phyloP scores from a whole-genome alignment of 2,329 filamentous ascomycete genomes.

The Apiospora hydei region DNA sequence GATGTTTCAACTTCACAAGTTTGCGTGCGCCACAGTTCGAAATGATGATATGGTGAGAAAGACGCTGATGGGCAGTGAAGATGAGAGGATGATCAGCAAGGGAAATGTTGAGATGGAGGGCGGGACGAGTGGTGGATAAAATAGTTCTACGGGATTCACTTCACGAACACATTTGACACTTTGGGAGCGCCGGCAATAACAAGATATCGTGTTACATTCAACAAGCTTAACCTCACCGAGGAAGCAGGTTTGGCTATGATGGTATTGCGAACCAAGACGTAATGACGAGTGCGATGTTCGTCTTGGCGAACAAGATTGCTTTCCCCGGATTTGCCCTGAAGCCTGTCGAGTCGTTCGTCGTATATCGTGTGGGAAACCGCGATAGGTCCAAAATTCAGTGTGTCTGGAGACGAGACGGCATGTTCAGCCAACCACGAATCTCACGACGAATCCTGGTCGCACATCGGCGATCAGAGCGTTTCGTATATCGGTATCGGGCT shows the following conservation, averaged over 20 bases:
- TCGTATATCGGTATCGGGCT: background rate
- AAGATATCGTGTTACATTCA: conserved; percentile 3
- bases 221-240: background rate
- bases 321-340: background rate
- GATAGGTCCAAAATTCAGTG: background rate
- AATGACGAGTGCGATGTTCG: background rate
- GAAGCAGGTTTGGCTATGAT: conserved; percentile 2
- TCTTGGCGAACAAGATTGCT: background rate
- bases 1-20: background rate
- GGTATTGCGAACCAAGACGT: conserved; percentile 3
- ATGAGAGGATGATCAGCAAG: background rate
- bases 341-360: background rate
- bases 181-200: background rate
- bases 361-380: too few relatives aligned
- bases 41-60: background rate
- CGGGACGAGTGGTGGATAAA: background rate
- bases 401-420: conserved; percentile 6
- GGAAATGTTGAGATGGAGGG: background rate
- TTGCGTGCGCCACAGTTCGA: background rate
- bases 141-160: background rate
- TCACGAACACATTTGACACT: background rate
- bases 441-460: background rate
- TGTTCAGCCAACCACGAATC: background rate
- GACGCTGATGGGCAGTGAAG: background rate
- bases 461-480: background rate